phyloP scores from a whole-genome alignment of 148 eudicot genomes.

The Nepenthes gracilis region DNA sequence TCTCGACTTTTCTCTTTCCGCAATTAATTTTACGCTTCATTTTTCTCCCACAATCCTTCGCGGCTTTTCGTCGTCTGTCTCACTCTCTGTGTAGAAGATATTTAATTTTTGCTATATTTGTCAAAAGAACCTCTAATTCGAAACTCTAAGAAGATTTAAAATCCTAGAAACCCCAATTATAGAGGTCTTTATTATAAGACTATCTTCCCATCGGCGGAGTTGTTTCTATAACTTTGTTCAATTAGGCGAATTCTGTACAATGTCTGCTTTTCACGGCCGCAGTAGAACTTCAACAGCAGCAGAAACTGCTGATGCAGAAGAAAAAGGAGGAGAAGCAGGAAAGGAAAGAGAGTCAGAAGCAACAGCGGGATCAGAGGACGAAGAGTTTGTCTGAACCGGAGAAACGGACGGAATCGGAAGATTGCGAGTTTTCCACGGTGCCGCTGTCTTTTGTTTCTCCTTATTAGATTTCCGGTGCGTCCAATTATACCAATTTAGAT shows the following conservation, averaged over 20 bases:
- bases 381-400: conserved; percentile 14
- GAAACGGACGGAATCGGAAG: conserved; percentile 26
- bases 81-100: too few species aligned
- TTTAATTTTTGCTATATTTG: too few species aligned
- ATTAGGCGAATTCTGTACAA: conserved; percentile 10
- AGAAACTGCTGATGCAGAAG: conserved; percentile 7
- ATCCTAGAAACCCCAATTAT: not conserved
- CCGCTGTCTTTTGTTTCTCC: conserved; percentile 10
- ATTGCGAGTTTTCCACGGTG: conserved; percentile 15
- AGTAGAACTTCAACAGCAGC: conserved; percentile 32
- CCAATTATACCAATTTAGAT: conserved; percentile 55
- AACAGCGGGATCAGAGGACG: conserved; percentile 11
- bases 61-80: too few species aligned
- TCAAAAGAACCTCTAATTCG: too few species aligned
- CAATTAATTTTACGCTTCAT: too few species aligned
- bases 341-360: conserved; percentile 11
- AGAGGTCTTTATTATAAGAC: not conserved
- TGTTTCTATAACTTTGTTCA: not conserved
- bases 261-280: conserved; percentile 32
- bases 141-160: not conserved
- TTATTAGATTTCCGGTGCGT: conserved; percentile 4
- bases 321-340: conserved; percentile 12
- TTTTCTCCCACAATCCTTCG: too few species aligned
- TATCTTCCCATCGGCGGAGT: too few species aligned
- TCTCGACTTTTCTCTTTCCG: too few species aligned